Conservation (phyloP, 2,329 filamentous ascomycete species). For the Fusarium liriodendri region DNA sequence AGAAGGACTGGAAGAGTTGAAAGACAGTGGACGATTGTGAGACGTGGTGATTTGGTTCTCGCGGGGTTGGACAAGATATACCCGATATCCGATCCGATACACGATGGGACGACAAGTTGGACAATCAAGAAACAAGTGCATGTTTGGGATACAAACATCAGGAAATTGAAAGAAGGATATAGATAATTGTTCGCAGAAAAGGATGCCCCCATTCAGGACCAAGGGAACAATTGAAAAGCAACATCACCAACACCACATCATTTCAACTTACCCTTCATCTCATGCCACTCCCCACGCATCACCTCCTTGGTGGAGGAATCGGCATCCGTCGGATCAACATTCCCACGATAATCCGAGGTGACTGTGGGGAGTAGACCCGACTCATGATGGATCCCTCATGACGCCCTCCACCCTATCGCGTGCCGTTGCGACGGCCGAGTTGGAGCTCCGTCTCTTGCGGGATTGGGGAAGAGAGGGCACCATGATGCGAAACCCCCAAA, state of each 20-base stretch:
- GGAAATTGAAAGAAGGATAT: slow-evolving; percentile 1
- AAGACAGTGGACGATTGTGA: no score
- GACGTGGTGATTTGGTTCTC: background rate
- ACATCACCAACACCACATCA: background rate
- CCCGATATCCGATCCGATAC: slow-evolving; percentile 30
- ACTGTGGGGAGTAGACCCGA: slow-evolving; percentile 11
- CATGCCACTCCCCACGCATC: slow-evolving; percentile 19
- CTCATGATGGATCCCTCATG: slow-evolving; percentile 33
- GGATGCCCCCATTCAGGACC: slow-evolving; percentile 18
- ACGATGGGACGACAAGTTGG: slow-evolving; percentile 17
- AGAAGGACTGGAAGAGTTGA: slow-evolving; percentile 37
- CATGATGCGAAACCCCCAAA: slow-evolving; percentile 38
- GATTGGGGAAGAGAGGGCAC: slow-evolving; percentile 19
- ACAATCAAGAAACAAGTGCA: background rate
- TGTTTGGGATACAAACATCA: slow-evolving; percentile 15
- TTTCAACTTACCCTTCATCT: background rate
- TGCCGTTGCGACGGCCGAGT: slow-evolving; percentile 25
- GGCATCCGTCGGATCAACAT: slow-evolving; percentile 32
- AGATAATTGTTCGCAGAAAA: background rate
- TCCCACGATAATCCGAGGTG: slow-evolving; percentile 40
- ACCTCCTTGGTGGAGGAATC: slow-evolving; percentile 40
- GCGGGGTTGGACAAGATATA: slow-evolving; percentile 13
- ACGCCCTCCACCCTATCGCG: slow-evolving; percentile 29
- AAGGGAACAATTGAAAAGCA: background rate
- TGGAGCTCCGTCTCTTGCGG: slow-evolving; percentile 6